Evolutionary conservation across 371 early-diverging fungal species (phyloP), one percentile per base, ranked within the genome.

Genomic region (Rhizopus sp.): DNA sequence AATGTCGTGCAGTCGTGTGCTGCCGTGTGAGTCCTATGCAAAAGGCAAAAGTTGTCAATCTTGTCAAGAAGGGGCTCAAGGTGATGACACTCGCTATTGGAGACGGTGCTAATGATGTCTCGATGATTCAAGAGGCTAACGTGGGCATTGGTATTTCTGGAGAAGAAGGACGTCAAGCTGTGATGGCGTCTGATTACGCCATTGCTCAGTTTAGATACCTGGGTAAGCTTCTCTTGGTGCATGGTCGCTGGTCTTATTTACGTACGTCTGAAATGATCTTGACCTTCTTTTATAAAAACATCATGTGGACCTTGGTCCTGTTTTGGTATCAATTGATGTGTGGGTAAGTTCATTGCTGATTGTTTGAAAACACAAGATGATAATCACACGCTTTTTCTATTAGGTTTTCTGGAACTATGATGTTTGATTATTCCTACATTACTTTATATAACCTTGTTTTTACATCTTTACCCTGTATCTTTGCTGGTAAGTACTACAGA

Each of bases 41-140:
- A 55, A 96, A 96, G 73, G 93, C 93, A 10, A 76, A 89, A 67
- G 93, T 96, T 1, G 93, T 94, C 23, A 72, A 72, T 41, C 16
- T 78, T 39, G 78, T 78, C 12, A 74, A 75, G 23, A 78, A 75
- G 44, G 82, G 85, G 7, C 69, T 87, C 45, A 85, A 88, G 47
- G 88, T 86, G 5, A 84, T 92, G 86, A 89, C 89, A 2, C 60
- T 90, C 50, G 85, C 94, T 6, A 89, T 94, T 42, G 95, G 96
- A n/a, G 93, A 96, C 66, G 91, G 94, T 38, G 94, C 93, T 33
- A 96, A 96, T 63, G 97, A 96, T 70, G 95, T 96, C 6, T 83
- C 87, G 13, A 96, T 96, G 97, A 92, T 96, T 52, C 91, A 92
- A 69, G 89, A 85, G 60, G 92, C 96, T 37, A 86, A 94, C 62